phyloP scores from a whole-genome alignment of 441 rosid genomes.

The Populus hybrid region DNA sequence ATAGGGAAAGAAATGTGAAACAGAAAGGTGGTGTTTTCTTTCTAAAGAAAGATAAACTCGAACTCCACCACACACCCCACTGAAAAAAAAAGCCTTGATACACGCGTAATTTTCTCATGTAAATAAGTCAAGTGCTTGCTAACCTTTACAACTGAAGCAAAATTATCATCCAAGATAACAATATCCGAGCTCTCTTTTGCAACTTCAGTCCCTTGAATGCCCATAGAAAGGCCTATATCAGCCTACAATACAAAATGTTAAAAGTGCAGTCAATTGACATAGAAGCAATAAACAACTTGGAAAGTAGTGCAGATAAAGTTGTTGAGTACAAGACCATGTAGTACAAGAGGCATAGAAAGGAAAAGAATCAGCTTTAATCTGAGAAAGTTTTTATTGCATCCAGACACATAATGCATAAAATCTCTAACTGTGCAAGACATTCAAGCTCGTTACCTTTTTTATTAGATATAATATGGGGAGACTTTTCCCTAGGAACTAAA shows the following conservation, averaged over 20 bases:
- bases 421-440: neutral
- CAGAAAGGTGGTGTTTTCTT: neutral
- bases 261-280: constrained; percentile 26
- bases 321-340: neutral
- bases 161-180: constrained; percentile 90
- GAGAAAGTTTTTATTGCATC: neutral
- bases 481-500: neutral
- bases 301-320: constrained; percentile 7
- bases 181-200: too few relatives aligned
- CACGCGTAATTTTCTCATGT: neutral
- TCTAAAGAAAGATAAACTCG: neutral
- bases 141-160: constrained; percentile 97
- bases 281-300: constrained; percentile 5
- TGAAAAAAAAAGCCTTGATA: neutral
- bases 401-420: neutral
- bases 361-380: neutral
- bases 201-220: constrained; percentile 96
- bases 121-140: constrained; percentile 16
- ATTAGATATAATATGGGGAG: neutral
- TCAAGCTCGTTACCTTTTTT: neutral
- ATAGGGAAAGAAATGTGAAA: neutral
- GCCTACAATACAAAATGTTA: constrained; percentile 53
- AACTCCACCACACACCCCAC: neutral
- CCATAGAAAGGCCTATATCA: constrained; percentile 97
- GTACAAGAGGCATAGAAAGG: neutral